Evolutionary conservation across 192 early-diverging fungal species (phyloP), one percentile per base, ranked within the genome.

Genomic region (Coemansia sp.): DNA sequence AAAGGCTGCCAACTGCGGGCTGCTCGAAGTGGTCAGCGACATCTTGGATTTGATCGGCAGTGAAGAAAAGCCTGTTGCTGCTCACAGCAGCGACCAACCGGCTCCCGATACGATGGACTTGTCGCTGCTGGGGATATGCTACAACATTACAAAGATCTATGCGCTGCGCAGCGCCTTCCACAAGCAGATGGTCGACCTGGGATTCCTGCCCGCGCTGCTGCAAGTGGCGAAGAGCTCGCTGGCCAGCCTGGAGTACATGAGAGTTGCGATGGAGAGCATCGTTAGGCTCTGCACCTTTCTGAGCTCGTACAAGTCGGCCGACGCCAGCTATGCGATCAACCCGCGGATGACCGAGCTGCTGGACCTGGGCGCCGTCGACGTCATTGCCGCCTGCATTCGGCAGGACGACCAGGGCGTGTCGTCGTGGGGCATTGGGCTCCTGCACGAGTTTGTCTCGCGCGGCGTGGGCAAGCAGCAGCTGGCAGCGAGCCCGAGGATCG

Each of bases 391-490:
- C 0, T 77, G 75, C 21, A 50, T 76, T 36, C 70, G 68, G n/a
- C 70, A 73, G 35, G 63, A 66, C 35, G 79, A 77, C 45, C 70
- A 69, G 64, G 64, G 70, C 52, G 79, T 77, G 28, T 60, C 75
- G 25, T 82, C 79, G 37, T 82, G 79, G 79, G 79, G 79, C 23
- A 70, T 77, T 35, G 75, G 75, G n/a, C 62, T 82, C 28, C 28
- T 82, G 53, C 79, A 82, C 55, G 79, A 82, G 68, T 69, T 82
- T 53, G 71, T 68, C 20, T 70, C 75, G 62, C 79, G 79, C 47
- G 65, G 59, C 14, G 65, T 77, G 9, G 79, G 75, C 33, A 66
- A 56, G 43, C 10, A 41, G 39, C 34, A 60, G 64, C 68, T 82
- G 59, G 75, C 70, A 1, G 64, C 37, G 56, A 60, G 67, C 26